A percentile compares a stretch with the other conserved stretches of the same genome.
phyloP scores from a whole-genome alignment of 2,329 filamentous ascomycete species.

The Cylindrodendrum hubeiense region DNA sequence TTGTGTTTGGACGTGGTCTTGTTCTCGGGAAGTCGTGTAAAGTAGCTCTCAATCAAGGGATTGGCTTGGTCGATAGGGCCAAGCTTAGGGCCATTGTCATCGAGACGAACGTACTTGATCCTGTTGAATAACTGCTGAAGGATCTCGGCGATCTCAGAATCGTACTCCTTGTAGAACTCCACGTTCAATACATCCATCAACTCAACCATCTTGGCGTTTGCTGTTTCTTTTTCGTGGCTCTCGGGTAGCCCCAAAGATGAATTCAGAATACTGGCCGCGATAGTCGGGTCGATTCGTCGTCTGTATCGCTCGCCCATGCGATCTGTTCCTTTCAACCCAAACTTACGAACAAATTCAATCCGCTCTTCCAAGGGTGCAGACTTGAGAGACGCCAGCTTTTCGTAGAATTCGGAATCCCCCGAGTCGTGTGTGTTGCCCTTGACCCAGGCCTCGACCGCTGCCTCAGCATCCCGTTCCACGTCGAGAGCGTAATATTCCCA shows the following conservation, averaged over 20 bases:
- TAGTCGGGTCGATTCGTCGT: conserved; percentile 75
- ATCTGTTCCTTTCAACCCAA: conserved; percentile 79
- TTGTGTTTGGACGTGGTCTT: conserved; percentile 82
- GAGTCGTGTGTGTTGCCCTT: conserved; percentile 68
- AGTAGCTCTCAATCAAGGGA: conserved; percentile 93
- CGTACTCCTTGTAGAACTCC: conserved; percentile 91
- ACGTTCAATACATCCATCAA: conserved; percentile 89
- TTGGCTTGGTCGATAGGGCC: conserved; percentile 82
- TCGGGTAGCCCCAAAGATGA: conserved; percentile 72
- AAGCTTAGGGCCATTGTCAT: conserved; percentile 88
- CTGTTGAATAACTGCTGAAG: conserved; percentile 93
- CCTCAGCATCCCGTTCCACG: conserved; percentile 77
- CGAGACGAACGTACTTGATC: conserved; percentile 94
- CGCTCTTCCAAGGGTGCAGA: conserved; percentile 60
- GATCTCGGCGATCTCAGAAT: conserved; percentile 84
- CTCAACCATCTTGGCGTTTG: conserved; percentile 67
- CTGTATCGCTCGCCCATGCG: conserved; percentile 84
- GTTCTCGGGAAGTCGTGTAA: conserved; percentile 88
- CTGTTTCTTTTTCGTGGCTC: conserved; percentile 62
- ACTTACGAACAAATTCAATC: conserved; percentile 73
- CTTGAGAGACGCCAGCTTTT: conserved; percentile 61
- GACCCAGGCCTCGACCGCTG: conserved; percentile 79
- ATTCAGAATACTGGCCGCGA: conserved; percentile 69
- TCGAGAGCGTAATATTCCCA: conserved; percentile 96
- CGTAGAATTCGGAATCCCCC: conserved; percentile 54